Evolutionary conservation across 2,329 filamentous ascomycete genomes (phyloP).

Genomic region (Alternaria postmessia): DNA sequence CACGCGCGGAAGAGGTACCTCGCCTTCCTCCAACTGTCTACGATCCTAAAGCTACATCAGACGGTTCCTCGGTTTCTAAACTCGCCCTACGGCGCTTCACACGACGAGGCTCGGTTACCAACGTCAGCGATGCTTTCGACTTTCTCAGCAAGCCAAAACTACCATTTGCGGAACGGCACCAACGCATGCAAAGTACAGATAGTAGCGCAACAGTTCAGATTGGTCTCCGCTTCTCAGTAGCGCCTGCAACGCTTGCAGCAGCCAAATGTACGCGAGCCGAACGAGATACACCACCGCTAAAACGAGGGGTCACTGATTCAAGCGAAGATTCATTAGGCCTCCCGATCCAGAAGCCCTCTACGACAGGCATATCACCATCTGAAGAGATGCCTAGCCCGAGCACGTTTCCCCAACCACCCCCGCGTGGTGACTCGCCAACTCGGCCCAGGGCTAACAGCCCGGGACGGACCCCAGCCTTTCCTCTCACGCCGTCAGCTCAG

Average conservation of each 20-base stretch:
- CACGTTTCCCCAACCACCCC: constrained; percentile 30
- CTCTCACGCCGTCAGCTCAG: constrained; percentile 31
- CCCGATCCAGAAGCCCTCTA: constrained; percentile 42
- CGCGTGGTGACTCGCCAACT: constrained; percentile 27
- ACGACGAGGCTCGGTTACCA: constrained; percentile 47
- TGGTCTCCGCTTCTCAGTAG: constrained; percentile 70
- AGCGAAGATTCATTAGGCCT: constrained; percentile 40
- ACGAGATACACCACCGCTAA: constrained; percentile 30
- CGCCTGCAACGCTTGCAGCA: constrained; percentile 48
- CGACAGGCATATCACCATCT: constrained; percentile 16
- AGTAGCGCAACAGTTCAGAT: constrained; percentile 77
- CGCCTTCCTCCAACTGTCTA: constrained; percentile 52
- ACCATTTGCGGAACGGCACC: constrained; percentile 52
- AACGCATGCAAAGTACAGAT: constrained; percentile 67
- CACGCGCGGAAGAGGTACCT: constrained; percentile 50
- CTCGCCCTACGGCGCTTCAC: constrained; percentile 45
- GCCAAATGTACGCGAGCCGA: constrained; percentile 36
- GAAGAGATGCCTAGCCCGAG: constrained; percentile 29
- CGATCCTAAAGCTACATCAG: constrained; percentile 34
- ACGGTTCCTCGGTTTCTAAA: constrained; percentile 34
- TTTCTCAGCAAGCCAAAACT: constrained; percentile 49
- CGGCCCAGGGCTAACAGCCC: constrained; percentile 28
- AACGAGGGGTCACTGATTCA: constrained; percentile 35
- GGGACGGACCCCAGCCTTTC: constrained; percentile 36
- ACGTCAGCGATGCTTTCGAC: constrained; percentile 48